A percentile compares a stretch with the other conserved stretches of the same genome.
Evolutionary conservation across 1,139 yeast genomes (phyloP).

Genomic region (Kodamaea alishanica): DNA sequence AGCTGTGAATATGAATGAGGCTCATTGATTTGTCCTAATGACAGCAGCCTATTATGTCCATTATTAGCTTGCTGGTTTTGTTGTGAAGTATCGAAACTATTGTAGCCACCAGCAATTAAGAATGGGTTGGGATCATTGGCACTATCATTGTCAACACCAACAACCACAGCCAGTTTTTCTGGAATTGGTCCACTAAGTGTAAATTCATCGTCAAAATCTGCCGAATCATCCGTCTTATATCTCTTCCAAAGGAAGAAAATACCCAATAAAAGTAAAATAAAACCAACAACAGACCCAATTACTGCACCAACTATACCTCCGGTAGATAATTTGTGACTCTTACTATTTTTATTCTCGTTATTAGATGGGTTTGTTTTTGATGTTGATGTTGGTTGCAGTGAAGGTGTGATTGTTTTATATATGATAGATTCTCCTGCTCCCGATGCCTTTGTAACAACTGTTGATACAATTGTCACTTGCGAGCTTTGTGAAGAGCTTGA

Average conservation of each 20-base stretch:
- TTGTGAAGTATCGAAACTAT: conserved; percentile 15
- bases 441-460: conserved; percentile 9
- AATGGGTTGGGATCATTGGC: conserved; percentile 23
- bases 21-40: conserved; percentile 4
- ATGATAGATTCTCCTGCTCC: conserved; percentile 11
- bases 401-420: conserved; percentile 14
- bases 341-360: conserved; percentile 11
- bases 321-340: conserved; percentile 32
- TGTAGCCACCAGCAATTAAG: conserved; percentile 20
- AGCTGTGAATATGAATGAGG: conserved; percentile 13
- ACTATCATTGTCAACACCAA: conserved; percentile 3
- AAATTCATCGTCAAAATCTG: conserved; percentile 36
- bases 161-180: conserved; percentile 15
- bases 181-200: conserved; percentile 32
- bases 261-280: conserved; percentile 18
- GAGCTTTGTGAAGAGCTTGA: conserved; percentile 9
- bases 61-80: conserved; percentile 5
- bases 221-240: conserved; percentile 30
- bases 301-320: conserved; percentile 78
- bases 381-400: conserved; percentile 10
- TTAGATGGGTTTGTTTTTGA: conserved; percentile 1
- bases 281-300: conserved; percentile 59
- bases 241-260: conserved; percentile 41
- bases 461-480: conserved; percentile 11
- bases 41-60: conserved; percentile 5